Conservation (phyloP, 257 asterid species). For the Apocynum venetum region DNA sequence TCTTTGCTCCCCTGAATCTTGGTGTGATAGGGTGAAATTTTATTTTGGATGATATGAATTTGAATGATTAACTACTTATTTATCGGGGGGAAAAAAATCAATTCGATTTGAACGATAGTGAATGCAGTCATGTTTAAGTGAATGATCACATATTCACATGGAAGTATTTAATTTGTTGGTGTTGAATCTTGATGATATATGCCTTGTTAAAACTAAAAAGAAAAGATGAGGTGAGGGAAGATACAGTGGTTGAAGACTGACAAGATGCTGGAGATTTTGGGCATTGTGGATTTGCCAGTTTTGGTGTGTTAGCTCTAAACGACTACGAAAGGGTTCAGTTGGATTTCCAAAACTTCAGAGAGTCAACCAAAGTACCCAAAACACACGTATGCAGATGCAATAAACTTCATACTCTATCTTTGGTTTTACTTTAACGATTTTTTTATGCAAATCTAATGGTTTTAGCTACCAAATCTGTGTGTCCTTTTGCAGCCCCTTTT, state of each 20-base stretch:
- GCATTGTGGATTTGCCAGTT: slow-evolving; percentile 27
- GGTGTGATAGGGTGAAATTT: no score
- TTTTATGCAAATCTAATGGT: slow-evolving; percentile 11
- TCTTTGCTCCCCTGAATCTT: no score
- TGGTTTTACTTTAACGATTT: background rate
- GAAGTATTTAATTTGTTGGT: no score
- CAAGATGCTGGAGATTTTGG: slow-evolving; percentile 4
- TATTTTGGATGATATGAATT: no score
- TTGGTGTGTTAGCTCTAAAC: slow-evolving; percentile 32
- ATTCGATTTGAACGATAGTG: no score
- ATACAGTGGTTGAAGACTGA: slow-evolving; percentile 29
- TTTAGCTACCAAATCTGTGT: slow-evolving; percentile 40
- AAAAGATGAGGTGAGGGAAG: slow-evolving; percentile 2
- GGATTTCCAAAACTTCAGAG: slow-evolving; percentile 34
- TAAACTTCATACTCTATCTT: no score
- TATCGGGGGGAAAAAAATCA: no score
- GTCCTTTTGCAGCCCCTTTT: slow-evolving; percentile 29
- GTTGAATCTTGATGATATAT: no score
- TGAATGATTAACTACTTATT: no score
- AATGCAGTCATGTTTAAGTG: no score
- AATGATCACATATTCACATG: no score
- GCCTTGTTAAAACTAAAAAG: background rate
- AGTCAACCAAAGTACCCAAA: slow-evolving; percentile 21
- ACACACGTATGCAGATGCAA: background rate
- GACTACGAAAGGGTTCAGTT: slow-evolving; percentile 63